Percentiles rank a stretch among this genome's conserved stretches.
Conservation (phyloP, 78 protist species). For the Polysphondylium violaceum region DNA sequence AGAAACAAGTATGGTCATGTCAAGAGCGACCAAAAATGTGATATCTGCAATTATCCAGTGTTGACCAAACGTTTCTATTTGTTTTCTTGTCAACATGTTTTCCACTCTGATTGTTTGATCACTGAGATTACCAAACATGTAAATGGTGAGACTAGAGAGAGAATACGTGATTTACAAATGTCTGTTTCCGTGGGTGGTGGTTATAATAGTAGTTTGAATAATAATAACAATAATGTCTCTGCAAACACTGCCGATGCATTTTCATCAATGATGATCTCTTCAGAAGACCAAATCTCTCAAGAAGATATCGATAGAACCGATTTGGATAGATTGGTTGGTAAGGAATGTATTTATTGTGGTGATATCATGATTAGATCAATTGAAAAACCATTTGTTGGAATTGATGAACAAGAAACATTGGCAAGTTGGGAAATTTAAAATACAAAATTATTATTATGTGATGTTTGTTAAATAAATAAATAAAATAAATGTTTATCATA, state of each 20-base stretch:
- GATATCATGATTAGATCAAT: slow-evolving; percentile 80
- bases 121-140: slow-evolving; percentile 46
- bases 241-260: neutral
- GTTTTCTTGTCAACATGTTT: slow-evolving; percentile 94
- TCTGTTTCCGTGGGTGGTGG: neutral
- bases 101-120: slow-evolving; percentile 93
- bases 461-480: neutral
- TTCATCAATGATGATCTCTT: no score
- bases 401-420: slow-evolving; percentile 68
- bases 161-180: slow-evolving; percentile 52
- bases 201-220: neutral
- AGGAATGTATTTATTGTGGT: slow-evolving; percentile 91
- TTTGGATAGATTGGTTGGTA: slow-evolving; percentile 85
- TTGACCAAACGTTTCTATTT: slow-evolving; percentile 87
- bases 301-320: slow-evolving; percentile 70
- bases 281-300: slow-evolving; percentile 37
- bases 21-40: slow-evolving; percentile 83
- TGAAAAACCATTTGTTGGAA: slow-evolving; percentile 86
- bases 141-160: neutral
- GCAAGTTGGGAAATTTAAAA: slow-evolving; percentile 67
- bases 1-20: slow-evolving; percentile 87
- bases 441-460: neutral
- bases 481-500: no score
- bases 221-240: no score
- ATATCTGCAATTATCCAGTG: slow-evolving; percentile 83